Evolutionary conservation across 345 rosid species (phyloP).

Genomic region (Lumnitzera littorea): DNA sequence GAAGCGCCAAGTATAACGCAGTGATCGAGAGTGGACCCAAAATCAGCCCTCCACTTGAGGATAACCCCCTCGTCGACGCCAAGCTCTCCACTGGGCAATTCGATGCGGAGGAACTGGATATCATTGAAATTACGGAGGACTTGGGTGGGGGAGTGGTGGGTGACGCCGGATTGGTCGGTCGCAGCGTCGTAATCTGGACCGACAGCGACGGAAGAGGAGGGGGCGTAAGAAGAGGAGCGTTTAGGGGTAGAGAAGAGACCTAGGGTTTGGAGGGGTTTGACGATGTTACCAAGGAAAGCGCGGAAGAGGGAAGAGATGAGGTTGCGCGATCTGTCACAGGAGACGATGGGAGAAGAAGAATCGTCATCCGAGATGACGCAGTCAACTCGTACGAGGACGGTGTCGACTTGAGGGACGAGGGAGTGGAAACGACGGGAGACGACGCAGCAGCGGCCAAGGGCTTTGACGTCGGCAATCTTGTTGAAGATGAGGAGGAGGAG

Average conservation of each 20-base stretch:
- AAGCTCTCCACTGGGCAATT: slow-evolving; percentile 78
- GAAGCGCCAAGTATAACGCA: slow-evolving; percentile 91
- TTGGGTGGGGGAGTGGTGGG: slow-evolving; percentile 95
- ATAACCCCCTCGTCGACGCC: slow-evolving; percentile 81
- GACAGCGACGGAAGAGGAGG: slow-evolving; percentile 18
- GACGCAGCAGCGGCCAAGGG: too few species aligned
- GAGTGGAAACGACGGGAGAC: too few species aligned
- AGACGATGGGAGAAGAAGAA: slow-evolving; percentile 16
- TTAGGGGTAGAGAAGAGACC: slow-evolving; percentile 58
- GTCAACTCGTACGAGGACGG: slow-evolving; percentile 57
- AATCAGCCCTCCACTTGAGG: slow-evolving; percentile 91
- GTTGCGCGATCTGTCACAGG: slow-evolving; percentile 50
- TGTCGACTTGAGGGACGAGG: too few species aligned
- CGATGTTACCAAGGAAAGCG: slow-evolving; percentile 49
- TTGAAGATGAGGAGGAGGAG: too few species aligned
- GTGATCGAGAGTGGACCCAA: slow-evolving; percentile 82
- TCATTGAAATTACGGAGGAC: slow-evolving; percentile 87
- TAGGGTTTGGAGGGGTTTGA: slow-evolving; percentile 76
- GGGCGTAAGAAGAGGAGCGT: slow-evolving; percentile 13
- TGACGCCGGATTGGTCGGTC: slow-evolving; percentile 67
- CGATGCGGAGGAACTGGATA: slow-evolving; percentile 76
- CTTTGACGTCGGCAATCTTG: too few species aligned
- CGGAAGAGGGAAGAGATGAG: slow-evolving; percentile 47
- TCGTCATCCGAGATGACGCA: slow-evolving; percentile 95
- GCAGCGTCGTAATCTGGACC: slow-evolving; percentile 52